phyloP scores from a whole-genome alignment of 331 rosid species.

The Dryas integrifolia region DNA sequence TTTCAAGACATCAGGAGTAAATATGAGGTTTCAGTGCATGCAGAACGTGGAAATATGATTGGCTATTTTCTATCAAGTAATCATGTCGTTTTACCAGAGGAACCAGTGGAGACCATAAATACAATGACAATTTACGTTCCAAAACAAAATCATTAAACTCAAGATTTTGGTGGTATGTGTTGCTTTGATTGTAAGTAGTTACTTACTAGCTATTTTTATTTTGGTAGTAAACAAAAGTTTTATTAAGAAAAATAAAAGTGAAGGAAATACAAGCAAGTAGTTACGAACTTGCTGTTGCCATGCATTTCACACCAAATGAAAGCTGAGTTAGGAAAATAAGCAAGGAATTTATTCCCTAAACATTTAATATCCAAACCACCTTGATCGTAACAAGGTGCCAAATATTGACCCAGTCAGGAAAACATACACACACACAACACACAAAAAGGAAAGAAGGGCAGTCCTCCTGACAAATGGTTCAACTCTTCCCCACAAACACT shows the following conservation, averaged over 20 bases:
- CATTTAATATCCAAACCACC: not conserved
- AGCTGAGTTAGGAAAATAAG: not conserved
- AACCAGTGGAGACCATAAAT: not conserved
- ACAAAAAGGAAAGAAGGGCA: not conserved
- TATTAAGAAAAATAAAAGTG: too few relatives aligned
- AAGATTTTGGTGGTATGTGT: not conserved
- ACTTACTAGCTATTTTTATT: too few relatives aligned
- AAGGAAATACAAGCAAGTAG: not conserved
- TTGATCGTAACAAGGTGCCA: not conserved
- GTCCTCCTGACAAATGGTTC: not conserved
- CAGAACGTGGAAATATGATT: not conserved
- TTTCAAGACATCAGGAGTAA: not conserved
- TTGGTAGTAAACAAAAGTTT: too few relatives aligned
- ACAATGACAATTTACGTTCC: not conserved
- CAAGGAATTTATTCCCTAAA: too few relatives aligned
- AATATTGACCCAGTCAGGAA: not conserved
- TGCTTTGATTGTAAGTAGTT: not conserved
- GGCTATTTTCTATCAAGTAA: not conserved
- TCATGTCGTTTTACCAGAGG: not conserved
- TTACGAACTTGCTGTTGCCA: not conserved
- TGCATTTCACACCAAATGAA: not conserved
- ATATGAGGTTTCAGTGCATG: not conserved
- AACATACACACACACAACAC: not conserved
- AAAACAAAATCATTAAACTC: not conserved
- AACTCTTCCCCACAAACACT: not conserved